Percentiles rank a stretch among this genome's conserved stretches.
These are phyloP conservation scores for Chlorencoelia australis DNA, from an alignment of 2,329 filamentous ascomycete genomes.

Conservation along the genomic window DNA sequence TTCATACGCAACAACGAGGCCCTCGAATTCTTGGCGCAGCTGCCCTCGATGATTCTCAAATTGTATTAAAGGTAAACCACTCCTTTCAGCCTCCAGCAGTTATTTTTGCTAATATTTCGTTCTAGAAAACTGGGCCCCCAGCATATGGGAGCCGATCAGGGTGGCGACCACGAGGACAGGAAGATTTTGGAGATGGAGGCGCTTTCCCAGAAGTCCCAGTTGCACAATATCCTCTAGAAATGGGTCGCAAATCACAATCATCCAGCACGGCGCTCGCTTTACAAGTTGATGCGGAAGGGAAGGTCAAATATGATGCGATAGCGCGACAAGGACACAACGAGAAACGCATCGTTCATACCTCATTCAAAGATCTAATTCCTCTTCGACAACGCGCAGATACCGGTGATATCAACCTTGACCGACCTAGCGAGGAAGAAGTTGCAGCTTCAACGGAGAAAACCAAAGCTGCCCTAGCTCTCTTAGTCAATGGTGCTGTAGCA, in stretches of 20 bases:
- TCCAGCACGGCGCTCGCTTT: slow-evolving; percentile 84
- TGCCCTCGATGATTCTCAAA: slow-evolving; percentile 74
- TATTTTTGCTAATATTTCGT: slow-evolving; percentile 16
- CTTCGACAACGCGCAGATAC: slow-evolving; percentile 86
- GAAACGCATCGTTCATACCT: slow-evolving; percentile 79
- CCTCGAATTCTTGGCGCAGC: slow-evolving; percentile 72
- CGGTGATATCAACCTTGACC: slow-evolving; percentile 78
- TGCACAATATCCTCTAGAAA: slow-evolving; percentile 90
- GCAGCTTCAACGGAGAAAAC: slow-evolving; percentile 78
- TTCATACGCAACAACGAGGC: slow-evolving; percentile 63
- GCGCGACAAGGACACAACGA: slow-evolving; percentile 80
- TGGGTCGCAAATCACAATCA: slow-evolving; percentile 67
- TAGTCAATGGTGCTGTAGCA: slow-evolving; percentile 78
- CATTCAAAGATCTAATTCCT: slow-evolving; percentile 94
- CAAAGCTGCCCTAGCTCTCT: slow-evolving; percentile 68
- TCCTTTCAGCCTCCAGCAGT: neutral
- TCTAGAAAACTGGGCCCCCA: slow-evolving; percentile 68
- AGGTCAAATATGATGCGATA: slow-evolving; percentile 94
- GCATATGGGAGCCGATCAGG: slow-evolving; percentile 77
- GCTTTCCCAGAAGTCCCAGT: slow-evolving; percentile 91
- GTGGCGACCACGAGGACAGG: slow-evolving; percentile 81
- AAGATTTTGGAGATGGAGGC: slow-evolving; percentile 94
- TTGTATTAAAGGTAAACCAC: slow-evolving; percentile 60
- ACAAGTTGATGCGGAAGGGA: slow-evolving; percentile 82
- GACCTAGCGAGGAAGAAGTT: slow-evolving; percentile 78